Base-by-base conservation (phyloP, 2,329 filamentous ascomycete species). In the Rugonectria rugulosa region DNA sequence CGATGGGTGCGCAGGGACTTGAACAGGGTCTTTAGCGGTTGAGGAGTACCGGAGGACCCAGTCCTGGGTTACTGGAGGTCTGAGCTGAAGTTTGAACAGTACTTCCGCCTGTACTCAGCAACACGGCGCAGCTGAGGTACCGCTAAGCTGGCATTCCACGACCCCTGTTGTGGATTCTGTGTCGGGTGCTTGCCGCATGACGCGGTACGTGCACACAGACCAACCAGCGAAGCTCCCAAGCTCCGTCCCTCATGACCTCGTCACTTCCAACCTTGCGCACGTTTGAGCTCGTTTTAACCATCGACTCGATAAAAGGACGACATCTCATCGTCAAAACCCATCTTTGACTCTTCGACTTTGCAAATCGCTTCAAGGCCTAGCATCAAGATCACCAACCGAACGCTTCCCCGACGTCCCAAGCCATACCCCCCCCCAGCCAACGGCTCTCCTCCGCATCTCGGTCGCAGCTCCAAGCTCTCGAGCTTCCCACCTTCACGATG, bases 201-300 rank as follows among this genome's bases (percentile, higher is more conserved):
- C 47, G 40, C 14, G 29, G 36, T 52, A 38, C 38, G 48, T 44
- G 41, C 26, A 40, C n/a, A 23, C 20, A 19, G 20, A 53, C 59
- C 53, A 31, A 5, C 29, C 20, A 3, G 19, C 19, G 26, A 43
- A 51, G 36, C 53, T 42, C 40, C 23, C 31, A 12, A 37, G 44
- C 38, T 32, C 26, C 37, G 24, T 24, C 31, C 21, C 24, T 44
- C 52, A 44, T 44, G 24, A 29, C 31, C n/a, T n/a, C n/a, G n/a
- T n/a, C n/a, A n/a, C 27, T 20, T 37, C 32, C 36, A 32, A 51
- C 55, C 52, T 59, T 72, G 75, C 73, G 74, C 73, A 73, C 65
- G 65, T 74, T 76, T 77, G 75, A 75, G 75, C 70, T 68, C 63
- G 69, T 77, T 77, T 75, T 43, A 31, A 56, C 29, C 26, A 19